Evolutionary conservation across 257 asterid species (phyloP).

Genomic region (Anisodus acutangulus): DNA sequence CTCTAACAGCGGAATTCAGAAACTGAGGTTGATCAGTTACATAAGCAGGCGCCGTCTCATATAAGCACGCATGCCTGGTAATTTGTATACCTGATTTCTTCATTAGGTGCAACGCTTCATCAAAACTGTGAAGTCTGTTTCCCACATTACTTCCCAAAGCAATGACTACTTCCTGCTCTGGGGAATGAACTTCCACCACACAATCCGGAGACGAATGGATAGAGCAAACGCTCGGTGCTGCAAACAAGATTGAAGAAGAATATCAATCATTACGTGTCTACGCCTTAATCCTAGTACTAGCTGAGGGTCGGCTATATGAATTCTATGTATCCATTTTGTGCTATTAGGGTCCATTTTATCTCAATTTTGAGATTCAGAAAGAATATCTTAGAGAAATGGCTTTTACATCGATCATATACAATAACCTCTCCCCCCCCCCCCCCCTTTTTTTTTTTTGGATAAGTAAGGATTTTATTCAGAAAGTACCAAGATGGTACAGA

Average conservation of each 20-base stretch:
- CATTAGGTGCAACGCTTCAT: slow-evolving; percentile 75
- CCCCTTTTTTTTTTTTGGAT: too few species aligned
- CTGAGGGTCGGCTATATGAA: background rate
- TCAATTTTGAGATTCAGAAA: background rate
- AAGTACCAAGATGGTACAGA: too few species aligned
- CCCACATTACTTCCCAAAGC: slow-evolving; percentile 98
- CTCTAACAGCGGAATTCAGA: slow-evolving; percentile 89
- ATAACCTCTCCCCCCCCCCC: background rate
- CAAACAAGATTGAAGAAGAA: slow-evolving; percentile 12
- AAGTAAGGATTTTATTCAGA: too few species aligned
- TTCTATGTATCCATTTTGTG: background rate
- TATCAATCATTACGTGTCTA: background rate
- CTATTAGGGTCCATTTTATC: background rate
- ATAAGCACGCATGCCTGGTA: slow-evolving; percentile 75
- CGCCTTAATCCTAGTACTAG: background rate
- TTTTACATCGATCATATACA: background rate
- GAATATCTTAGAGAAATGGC: background rate
- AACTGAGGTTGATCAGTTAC: slow-evolving; percentile 92
- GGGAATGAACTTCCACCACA: slow-evolving; percentile 65
- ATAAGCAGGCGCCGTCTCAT: slow-evolving; percentile 89
- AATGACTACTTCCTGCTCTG: slow-evolving; percentile 80
- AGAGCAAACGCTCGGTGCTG: slow-evolving; percentile 47
- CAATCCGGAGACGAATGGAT: slow-evolving; percentile 51
- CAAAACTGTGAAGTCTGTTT: slow-evolving; percentile 69
- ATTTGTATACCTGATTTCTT: slow-evolving; percentile 75